phyloP scores from a whole-genome alignment of 371 early-diverging fungal species.

The Zancudomyces culisetae region DNA sequence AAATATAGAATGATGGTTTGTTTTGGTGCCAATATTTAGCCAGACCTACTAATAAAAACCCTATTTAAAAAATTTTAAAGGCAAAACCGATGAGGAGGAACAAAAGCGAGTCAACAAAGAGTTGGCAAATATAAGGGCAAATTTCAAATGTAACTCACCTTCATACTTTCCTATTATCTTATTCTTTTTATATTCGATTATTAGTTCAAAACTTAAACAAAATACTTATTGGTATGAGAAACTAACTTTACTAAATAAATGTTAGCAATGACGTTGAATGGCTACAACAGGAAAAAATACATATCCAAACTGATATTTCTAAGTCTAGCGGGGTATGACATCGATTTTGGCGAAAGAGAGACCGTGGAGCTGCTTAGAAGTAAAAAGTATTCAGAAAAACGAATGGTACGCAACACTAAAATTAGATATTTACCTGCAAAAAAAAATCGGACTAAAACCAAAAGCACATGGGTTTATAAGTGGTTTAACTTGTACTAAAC shows the following conservation, averaged over 20 bases:
- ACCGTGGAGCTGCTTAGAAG: conserved; percentile 81
- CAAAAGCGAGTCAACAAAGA: conserved; percentile 96
- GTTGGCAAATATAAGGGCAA: conserved; percentile 91
- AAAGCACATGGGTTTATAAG: no score
- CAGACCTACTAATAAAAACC: neutral
- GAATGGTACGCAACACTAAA: conserved; percentile 46
- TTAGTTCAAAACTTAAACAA: no score
- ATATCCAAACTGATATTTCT: conserved; percentile 94
- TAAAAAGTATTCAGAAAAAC: conserved; percentile 85
- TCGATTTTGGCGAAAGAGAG: conserved; percentile 93
- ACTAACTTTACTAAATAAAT: no score
- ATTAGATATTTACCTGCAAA: no score
- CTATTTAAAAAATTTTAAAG: conserved; percentile 35
- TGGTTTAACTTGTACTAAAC: no score
- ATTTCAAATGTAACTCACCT: conserved; percentile 88
- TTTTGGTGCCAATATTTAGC: neutral
- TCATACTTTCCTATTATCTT: no score
- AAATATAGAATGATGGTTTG: neutral
- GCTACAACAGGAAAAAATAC: conserved; percentile 96
- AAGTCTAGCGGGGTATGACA: conserved; percentile 93
- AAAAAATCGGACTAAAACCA: no score
- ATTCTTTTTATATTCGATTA: no score
- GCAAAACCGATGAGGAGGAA: conserved; percentile 86
- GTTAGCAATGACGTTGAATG: conserved; percentile 71
- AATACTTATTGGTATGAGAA: no score